phyloP scores from a whole-genome alignment of 345 rosid species.

The Aquilaria sinensis region DNA sequence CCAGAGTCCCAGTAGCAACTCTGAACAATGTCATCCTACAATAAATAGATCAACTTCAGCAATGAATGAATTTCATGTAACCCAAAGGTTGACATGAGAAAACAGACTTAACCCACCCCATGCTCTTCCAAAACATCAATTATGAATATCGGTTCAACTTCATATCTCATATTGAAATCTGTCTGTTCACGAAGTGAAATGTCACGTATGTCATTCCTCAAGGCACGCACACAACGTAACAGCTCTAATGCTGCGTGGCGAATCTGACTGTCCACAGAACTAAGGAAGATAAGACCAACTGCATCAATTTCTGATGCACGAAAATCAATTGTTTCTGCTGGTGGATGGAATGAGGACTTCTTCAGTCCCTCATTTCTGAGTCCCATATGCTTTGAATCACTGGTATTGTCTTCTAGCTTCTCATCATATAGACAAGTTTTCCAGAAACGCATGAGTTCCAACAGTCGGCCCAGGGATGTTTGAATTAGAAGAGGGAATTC shows the following conservation, averaged over 20 bases:
- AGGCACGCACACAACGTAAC: constrained; percentile 90
- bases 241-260: constrained; percentile 94
- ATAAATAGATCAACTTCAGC: constrained; percentile 16
- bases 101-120: constrained; percentile 52
- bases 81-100: constrained; percentile 8
- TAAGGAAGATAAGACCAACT: constrained; percentile 91
- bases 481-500: constrained; percentile 98
- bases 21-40: constrained; percentile 96
- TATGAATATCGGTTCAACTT: constrained; percentile 82
- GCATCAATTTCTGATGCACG: constrained; percentile 94
- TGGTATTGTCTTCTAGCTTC: constrained; percentile 38
- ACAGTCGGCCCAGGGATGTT: constrained; percentile 83
- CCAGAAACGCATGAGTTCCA: constrained; percentile 99
- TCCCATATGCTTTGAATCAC: constrained; percentile 38
- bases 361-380: constrained; percentile 57
- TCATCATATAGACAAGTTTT: constrained; percentile 86
- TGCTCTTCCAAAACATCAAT: constrained; percentile 97
- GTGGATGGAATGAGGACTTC: constrained; percentile 65
- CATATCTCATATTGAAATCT: constrained; percentile 59
- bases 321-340: constrained; percentile 73
- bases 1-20: constrained; percentile 96
- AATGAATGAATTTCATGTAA: constrained; percentile 9
- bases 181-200: constrained; percentile 48
- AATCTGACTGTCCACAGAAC: constrained; percentile 95
- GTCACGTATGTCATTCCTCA: constrained; percentile 81